Percentiles rank a stretch among this genome's conserved stretches.
Conservation (phyloP, 345 rosid species). For the Microthlaspi erraticum region DNA sequence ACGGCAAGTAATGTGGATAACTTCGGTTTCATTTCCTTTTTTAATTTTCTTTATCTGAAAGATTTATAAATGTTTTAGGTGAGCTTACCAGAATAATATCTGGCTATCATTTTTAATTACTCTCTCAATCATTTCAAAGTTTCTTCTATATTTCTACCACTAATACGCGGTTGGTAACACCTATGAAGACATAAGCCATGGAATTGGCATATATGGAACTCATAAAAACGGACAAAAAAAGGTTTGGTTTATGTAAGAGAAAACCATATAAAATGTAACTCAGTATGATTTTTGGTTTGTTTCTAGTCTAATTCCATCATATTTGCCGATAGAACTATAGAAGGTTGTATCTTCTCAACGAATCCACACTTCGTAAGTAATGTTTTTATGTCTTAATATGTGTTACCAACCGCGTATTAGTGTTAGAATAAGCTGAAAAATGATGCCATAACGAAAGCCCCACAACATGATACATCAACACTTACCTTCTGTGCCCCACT, state of each 20-base stretch:
- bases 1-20: slow-evolving; percentile 32
- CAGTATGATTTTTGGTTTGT: background rate
- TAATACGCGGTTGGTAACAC: too few relatives aligned
- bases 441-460: slow-evolving; percentile 2
- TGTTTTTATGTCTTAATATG: slow-evolving; percentile 15
- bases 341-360: background rate
- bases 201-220: background rate
- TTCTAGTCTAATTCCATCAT: background rate
- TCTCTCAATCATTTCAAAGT: too few relatives aligned
- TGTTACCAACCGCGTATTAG: slow-evolving; percentile 10
- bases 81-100: background rate
- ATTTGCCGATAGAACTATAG: background rate
- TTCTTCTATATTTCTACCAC: too few relatives aligned
- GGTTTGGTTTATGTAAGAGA: background rate
- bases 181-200: background rate
- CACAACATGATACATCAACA: slow-evolving; percentile 28
- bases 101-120: background rate
- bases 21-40: slow-evolving; percentile 19
- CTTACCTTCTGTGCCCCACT: slow-evolving; percentile 37
- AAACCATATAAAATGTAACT: background rate
- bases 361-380: background rate
- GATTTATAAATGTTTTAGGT: background rate
- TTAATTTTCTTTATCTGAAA: background rate
- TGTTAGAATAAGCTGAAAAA: background rate
- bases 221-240: background rate